Percentiles rank a stretch among this genome's conserved stretches.
phyloP scores from a whole-genome alignment of 2,329 filamentous ascomycete genomes.

The Blastomyces emzantsi region DNA sequence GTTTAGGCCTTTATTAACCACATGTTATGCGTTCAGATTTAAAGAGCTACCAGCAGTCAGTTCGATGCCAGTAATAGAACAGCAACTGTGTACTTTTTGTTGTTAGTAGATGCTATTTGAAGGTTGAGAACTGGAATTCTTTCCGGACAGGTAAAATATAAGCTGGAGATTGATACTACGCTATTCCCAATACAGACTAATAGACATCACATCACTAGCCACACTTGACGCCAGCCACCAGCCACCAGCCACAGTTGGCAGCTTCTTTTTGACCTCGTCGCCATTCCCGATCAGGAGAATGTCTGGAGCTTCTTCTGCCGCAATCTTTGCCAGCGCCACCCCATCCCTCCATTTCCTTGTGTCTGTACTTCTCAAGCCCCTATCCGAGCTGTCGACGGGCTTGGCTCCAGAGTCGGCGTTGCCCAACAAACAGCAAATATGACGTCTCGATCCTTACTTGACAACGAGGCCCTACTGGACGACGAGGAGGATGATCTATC shows the following conservation, averaged over 20 bases:
- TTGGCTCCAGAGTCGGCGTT: not conserved
- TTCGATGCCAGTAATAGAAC: too few species aligned
- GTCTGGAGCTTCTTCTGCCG: not conserved
- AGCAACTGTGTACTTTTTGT: too few species aligned
- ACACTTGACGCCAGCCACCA: not conserved
- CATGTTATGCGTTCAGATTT: not conserved
- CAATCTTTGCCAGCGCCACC: not conserved
- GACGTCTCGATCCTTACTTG: slow-evolving; percentile 61
- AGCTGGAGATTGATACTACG: too few species aligned
- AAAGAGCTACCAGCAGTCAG: not conserved
- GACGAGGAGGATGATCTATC: slow-evolving; percentile 78
- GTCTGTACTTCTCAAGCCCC: not conserved
- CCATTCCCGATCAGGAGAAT: slow-evolving; percentile 4
- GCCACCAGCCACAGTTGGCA: not conserved
- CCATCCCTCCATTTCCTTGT: not conserved
- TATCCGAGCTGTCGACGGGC: not conserved
- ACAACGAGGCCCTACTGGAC: slow-evolving; percentile 77
- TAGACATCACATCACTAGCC: not conserved
- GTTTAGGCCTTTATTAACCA: too few species aligned
- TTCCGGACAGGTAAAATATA: too few species aligned
- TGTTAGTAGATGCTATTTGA: too few species aligned
- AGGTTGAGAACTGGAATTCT: too few species aligned
- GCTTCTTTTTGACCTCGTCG: not conserved
- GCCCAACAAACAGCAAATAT: slow-evolving; percentile 30
- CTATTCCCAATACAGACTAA: not conserved